Percentiles rank a stretch among this genome's conserved stretches.
Evolutionary conservation across 495 filamentous ascomycete species (phyloP).

Genomic region (Extremus antarcticus): DNA sequence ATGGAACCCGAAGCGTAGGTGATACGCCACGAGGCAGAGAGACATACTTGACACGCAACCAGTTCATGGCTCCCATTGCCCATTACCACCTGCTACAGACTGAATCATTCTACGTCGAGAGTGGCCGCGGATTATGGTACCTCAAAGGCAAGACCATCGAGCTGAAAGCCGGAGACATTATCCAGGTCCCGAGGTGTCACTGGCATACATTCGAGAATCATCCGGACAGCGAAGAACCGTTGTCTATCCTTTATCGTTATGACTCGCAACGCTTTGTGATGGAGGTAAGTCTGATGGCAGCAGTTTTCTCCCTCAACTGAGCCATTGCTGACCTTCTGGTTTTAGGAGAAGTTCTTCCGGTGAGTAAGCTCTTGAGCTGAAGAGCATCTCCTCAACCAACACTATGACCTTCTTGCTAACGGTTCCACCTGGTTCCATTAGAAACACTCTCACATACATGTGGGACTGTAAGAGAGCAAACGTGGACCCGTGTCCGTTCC

Average conservation of each 20-base stretch:
- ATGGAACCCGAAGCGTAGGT: not conserved
- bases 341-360: no score
- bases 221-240: constrained; percentile 1
- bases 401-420: no score
- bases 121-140: constrained; percentile 5
- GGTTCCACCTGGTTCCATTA: no score
- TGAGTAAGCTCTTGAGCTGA: no score
- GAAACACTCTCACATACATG: constrained; percentile 8
- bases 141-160: not conserved
- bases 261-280: constrained; percentile 3
- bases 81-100: constrained; percentile 10
- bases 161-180: constrained; percentile 1
- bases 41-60: no score
- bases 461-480: constrained; percentile 5
- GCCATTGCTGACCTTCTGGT: no score
- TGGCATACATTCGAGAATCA: constrained; percentile 9
- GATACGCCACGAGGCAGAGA: not conserved
- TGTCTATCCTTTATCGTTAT: constrained; percentile 1
- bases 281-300: constrained; percentile 5
- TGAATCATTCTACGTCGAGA: constrained; percentile 5
- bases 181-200: not conserved
- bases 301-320: no score
- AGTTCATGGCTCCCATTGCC: constrained; percentile 4
- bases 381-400: no score
- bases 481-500: not conserved